A percentile compares a stretch with the other conserved stretches of the same genome.
Evolutionary conservation across 2,329 filamentous ascomycete genomes (phyloP).

Genomic region (Scytalidium sp.): DNA sequence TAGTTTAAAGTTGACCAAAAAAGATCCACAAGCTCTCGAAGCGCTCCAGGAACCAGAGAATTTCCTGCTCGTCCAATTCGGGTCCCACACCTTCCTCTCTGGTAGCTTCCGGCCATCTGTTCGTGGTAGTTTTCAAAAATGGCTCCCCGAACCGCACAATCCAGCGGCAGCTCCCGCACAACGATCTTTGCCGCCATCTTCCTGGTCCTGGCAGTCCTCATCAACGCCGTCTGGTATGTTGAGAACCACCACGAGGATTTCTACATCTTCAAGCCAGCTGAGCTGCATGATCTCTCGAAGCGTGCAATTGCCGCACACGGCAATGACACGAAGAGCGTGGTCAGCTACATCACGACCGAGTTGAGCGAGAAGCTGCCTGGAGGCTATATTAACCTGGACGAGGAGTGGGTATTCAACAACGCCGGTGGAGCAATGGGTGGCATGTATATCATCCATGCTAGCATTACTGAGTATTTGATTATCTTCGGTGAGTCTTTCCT

Average conservation of each 20-base stretch:
- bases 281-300: slow-evolving; percentile 67
- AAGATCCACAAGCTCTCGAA: no score
- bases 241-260: slow-evolving; percentile 57
- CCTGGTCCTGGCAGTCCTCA: slow-evolving; percentile 45
- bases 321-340: slow-evolving; percentile 69
- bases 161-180: slow-evolving; percentile 6
- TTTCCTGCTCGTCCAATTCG: no score
- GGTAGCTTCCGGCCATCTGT: no score
- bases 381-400: slow-evolving; percentile 62
- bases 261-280: slow-evolving; percentile 71
- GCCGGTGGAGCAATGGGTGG: slow-evolving; percentile 87
- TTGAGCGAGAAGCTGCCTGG: slow-evolving; percentile 48
- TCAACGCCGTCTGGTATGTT: slow-evolving; percentile 49
- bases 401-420: slow-evolving; percentile 92
- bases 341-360: slow-evolving; percentile 67
- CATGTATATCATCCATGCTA: slow-evolving; percentile 88
- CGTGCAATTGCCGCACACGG: slow-evolving; percentile 66
- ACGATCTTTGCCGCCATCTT: background rate
- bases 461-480: slow-evolving; percentile 86
- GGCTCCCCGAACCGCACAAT: background rate
- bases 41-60: no score
- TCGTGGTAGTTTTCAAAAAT: no score
- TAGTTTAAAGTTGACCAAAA: no score
- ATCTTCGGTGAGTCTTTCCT: slow-evolving; percentile 59
- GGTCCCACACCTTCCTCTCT: no score